Evolutionary conservation across 345 rosid genomes (phyloP), one percentile per base, ranked within the genome.

Genomic region (Hibiscus mutabilis): DNA sequence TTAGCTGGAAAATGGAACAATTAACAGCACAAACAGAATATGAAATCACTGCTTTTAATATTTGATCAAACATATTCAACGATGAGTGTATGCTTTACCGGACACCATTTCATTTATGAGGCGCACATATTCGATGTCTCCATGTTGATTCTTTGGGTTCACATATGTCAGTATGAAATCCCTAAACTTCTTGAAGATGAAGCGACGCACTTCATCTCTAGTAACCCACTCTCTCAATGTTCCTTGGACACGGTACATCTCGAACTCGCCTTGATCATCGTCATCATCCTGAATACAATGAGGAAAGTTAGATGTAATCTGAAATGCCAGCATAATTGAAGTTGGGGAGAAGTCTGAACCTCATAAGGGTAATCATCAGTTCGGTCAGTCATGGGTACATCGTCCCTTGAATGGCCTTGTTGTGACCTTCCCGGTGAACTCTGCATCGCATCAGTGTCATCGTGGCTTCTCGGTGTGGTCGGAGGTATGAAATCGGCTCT

Each of bases 171-270:
- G 91, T 60, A 95, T 73, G 78, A 95, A 92, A 70, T 95, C 94
- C 80, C 82, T 89, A 74, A 92, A 95, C 86, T 95, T 95, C 74
- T 83, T 89, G 9, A 89, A 92, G 58, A 95, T 90, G 62, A 95
- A 95, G 31, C 98, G 92, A 0, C 96, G 89, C 35, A 92, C 96
- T 88, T 95, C 99, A 73, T 92, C 98, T 79, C 98, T 86, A 18
- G 92, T 90, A 70, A 95, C 99, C 99, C 99, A 95, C 80, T 95
- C 97, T 73, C 99, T 86, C 63, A 95, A 53, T 14, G 91, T 89
- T 77, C 99, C 98, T 71, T 92, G 98, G 47, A 95, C 94, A 0
- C 89, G 80, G 79, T 95, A 95, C 98, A 92, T 90, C 83, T 90
- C 97, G 79, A 85, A 89, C 82, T 90, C 98, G 0, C 84, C 87